These are phyloP conservation scores for Tetrapisispora phaffii DNA, from an alignment of 805 yeast species.

Conservation along the genomic window DNA sequence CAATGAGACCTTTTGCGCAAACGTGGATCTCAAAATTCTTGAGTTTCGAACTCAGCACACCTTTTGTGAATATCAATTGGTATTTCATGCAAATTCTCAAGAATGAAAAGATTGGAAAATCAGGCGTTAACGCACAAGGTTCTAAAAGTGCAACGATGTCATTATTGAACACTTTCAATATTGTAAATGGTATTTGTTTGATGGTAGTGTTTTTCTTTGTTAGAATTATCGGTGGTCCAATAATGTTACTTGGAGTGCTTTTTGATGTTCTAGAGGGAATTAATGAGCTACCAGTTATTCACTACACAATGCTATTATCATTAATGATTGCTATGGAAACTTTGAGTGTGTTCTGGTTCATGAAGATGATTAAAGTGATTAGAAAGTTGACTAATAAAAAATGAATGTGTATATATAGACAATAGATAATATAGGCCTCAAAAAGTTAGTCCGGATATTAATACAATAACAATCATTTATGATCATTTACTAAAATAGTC, in stretches of 20 bases:
- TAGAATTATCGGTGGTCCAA: conserved; percentile 79
- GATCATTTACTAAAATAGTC: no score
- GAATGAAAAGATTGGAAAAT: conserved; percentile 30
- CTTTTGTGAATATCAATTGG: conserved; percentile 93
- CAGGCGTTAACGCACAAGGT: background rate
- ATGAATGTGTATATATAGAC: background rate
- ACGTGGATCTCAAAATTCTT: conserved; percentile 78
- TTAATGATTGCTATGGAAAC: conserved; percentile 57
- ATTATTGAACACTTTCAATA: conserved; percentile 25
- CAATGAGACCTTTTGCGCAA: conserved; percentile 65
- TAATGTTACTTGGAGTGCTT: conserved; percentile 48
- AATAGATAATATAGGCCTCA: background rate
- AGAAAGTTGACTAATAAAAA: conserved; percentile 32
- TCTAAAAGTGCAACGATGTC: background rate
- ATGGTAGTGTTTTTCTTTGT: conserved; percentile 61
- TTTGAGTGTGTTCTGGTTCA: conserved; percentile 79
- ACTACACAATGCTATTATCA: conserved; percentile 36
- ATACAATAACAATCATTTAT: background rate
- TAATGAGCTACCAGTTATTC: conserved; percentile 38
- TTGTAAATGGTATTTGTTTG: conserved; percentile 64
- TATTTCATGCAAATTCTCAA: conserved; percentile 69
- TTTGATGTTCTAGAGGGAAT: conserved; percentile 34
- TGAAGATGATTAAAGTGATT: conserved; percentile 71
- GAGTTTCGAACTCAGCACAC: conserved; percentile 81
- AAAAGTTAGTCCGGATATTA: background rate